Conservation (phyloP, 2,329 filamentous ascomycete species). For the Phaeosphaeria sp. region DNA sequence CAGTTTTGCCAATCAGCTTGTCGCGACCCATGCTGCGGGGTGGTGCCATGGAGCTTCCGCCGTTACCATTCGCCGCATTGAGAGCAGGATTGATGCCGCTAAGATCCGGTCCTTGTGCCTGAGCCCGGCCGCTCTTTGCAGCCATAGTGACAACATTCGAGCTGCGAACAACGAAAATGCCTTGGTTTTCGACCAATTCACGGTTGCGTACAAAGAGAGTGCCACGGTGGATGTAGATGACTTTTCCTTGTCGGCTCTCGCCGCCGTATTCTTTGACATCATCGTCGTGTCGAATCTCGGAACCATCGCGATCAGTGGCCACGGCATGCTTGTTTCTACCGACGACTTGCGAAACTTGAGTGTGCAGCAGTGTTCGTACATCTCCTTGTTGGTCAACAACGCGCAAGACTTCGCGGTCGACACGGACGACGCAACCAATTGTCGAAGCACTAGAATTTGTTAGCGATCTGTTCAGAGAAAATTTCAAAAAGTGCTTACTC, state of each 20-base stretch:
- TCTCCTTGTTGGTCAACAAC: conserved; percentile 91
- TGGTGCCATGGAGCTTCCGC: conserved; percentile 66
- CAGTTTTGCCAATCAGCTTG: conserved; percentile 85
- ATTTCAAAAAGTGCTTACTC: conserved; percentile 62
- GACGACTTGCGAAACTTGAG: conserved; percentile 89
- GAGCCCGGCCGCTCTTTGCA: conserved; percentile 88
- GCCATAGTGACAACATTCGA: conserved; percentile 87
- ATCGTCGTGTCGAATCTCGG: conserved; percentile 90
- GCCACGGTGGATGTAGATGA: conserved; percentile 93
- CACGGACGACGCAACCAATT: conserved; percentile 91
- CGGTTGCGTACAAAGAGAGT: conserved; percentile 90
- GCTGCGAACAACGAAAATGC: conserved; percentile 86
- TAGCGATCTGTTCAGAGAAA: conserved; percentile 9
- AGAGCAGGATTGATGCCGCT: conserved; percentile 87
- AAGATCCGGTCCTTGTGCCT: conserved; percentile 76
- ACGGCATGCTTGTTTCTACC: conserved; percentile 83
- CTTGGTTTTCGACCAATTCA: conserved; percentile 81
- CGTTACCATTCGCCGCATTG: conserved; percentile 62
- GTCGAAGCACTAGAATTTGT: conserved; percentile 69
- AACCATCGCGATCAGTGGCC: conserved; percentile 89
- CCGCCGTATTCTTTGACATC: conserved; percentile 90
- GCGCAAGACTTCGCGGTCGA: conserved; percentile 89
- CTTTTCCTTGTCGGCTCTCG: conserved; percentile 83
- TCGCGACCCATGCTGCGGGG: conserved; percentile 79
- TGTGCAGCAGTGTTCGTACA: conserved; percentile 81